Percentiles rank a stretch among this genome's conserved stretches.
These are phyloP conservation scores for Acidomyces sp. DNA, from an alignment of 495 filamentous ascomycete species.

Conservation along the genomic window DNA sequence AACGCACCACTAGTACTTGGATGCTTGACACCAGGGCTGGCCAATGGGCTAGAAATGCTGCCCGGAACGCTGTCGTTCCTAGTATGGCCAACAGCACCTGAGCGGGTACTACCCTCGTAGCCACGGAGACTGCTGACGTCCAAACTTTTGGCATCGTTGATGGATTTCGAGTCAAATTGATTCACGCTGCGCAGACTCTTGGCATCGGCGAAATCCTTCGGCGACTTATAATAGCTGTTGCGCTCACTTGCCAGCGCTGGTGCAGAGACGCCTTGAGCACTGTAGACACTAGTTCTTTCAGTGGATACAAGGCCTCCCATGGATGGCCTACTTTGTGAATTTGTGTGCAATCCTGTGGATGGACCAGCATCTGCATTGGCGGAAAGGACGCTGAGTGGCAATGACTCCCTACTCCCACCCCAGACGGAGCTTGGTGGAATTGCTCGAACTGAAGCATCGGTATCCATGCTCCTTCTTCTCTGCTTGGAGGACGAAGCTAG, in stretches of 20 bases:
- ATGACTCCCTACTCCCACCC: conserved; percentile 74
- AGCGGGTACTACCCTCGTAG: conserved; percentile 55
- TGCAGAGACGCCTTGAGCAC: conserved; percentile 51
- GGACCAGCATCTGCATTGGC: conserved; percentile 46
- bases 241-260: conserved; percentile 56
- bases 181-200: conserved; percentile 17
- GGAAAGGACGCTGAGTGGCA: conserved; percentile 80
- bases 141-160: conserved; percentile 10
- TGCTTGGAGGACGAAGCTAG: conserved; percentile 93
- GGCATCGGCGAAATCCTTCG: conserved; percentile 15
- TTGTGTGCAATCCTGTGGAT: conserved; percentile 39
- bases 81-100: conserved; percentile 60
- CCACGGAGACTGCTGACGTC: conserved; percentile 60
- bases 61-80: conserved; percentile 71
- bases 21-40: conserved; percentile 37
- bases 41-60: conserved; percentile 59
- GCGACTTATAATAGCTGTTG: conserved; percentile 65
- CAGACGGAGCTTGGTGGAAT: conserved; percentile 84
- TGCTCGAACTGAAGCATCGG: conserved; percentile 86
- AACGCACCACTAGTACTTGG: conserved; percentile 34
- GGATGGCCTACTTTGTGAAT: conserved; percentile 30
- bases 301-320: conserved; percentile 50
- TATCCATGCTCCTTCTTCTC: conserved; percentile 81
- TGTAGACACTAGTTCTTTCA: conserved; percentile 75
- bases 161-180: conserved; percentile 1